A percentile compares a stretch with the other conserved stretches of the same genome.
These are phyloP conservation scores for Vickermania ingenoplastis DNA, from an alignment of 208 protist species.

Conservation along the genomic window DNA sequence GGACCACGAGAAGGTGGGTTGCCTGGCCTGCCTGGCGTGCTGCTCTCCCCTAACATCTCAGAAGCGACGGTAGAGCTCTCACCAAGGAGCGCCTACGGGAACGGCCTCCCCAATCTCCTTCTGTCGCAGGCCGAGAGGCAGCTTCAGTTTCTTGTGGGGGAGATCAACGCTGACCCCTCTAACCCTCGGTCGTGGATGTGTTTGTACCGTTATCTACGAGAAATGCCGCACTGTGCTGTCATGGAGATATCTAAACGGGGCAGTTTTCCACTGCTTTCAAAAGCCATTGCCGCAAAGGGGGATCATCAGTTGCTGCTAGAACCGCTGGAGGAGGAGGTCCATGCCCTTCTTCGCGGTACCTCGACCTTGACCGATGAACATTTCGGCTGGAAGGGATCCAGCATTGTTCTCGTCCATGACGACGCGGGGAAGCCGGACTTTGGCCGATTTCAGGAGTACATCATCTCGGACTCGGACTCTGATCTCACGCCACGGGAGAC, in stretches of 20 bases:
- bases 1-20: too few relatives aligned
- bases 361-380: background rate
- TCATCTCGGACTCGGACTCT: background rate
- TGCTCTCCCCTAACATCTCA: background rate
- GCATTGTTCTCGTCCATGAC: background rate
- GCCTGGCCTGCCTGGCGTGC: background rate
- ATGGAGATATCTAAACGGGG: slow-evolving; percentile 6
- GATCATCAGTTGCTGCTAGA: background rate
- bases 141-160: slow-evolving; percentile 12
- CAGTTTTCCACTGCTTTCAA: background rate
- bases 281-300: background rate
- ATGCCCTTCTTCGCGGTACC: background rate
- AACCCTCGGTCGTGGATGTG: slow-evolving; percentile 24
- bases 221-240: slow-evolving; percentile 13
- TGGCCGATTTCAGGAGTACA: background rate
- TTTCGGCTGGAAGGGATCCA: background rate
- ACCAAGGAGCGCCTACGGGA: background rate
- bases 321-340: background rate
- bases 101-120: slow-evolving; percentile 6
- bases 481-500: background rate
- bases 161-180: slow-evolving; percentile 1
- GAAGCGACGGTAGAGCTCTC: background rate
- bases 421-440: background rate
- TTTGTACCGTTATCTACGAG: slow-evolving; percentile 31
- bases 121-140: slow-evolving; percentile 18